phyloP scores from a whole-genome alignment of 108 stramenopile species.

The Cyclotella cryptica region DNA sequence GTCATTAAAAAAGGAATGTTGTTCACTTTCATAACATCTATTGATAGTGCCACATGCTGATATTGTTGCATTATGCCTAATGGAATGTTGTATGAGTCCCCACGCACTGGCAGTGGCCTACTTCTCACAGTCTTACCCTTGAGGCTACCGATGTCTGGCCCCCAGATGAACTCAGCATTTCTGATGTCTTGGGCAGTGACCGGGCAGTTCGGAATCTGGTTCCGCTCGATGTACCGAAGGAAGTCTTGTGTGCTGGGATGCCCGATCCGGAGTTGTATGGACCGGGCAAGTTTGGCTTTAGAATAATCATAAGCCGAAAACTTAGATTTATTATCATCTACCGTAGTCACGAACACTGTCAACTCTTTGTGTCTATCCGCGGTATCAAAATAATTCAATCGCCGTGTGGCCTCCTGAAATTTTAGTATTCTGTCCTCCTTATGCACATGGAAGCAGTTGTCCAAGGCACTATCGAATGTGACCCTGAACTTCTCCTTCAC shows the following conservation, averaged over 20 bases:
- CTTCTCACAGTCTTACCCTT: too few relatives aligned
- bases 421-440: neutral
- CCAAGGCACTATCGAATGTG: too few relatives aligned
- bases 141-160: neutral
- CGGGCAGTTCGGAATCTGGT: constrained; percentile 34
- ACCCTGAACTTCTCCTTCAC: constrained; percentile 12
- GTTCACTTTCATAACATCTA: too few relatives aligned
- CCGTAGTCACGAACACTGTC: neutral
- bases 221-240: neutral
- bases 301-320: neutral
- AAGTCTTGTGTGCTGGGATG: neutral
- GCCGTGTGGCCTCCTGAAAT: neutral
- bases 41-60: too few relatives aligned
- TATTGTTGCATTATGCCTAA: too few relatives aligned
- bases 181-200: constrained; percentile 14
- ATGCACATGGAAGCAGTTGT: too few relatives aligned
- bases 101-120: too few relatives aligned
- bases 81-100: too few relatives aligned
- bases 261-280: neutral
- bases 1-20: too few relatives aligned
- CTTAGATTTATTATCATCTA: neutral
- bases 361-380: neutral
- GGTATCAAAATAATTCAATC: constrained; percentile 2
- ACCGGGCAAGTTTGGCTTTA: neutral
- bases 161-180: neutral